Conservation (phyloP, 1,284 basidiomycete species). For the Fomitopsis schrenkii region DNA sequence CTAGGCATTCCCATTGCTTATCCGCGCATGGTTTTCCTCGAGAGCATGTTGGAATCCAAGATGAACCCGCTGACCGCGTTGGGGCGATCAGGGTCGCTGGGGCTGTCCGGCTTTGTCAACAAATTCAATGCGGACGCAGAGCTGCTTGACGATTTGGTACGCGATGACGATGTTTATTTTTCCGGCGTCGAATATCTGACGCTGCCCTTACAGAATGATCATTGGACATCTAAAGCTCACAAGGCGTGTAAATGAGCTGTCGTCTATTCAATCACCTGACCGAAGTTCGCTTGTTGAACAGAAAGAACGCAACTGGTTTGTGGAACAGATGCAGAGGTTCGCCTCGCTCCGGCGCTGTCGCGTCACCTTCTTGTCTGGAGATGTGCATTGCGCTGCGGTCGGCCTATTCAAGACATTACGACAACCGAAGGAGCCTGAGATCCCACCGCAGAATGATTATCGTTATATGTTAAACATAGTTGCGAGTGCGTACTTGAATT, state of each 20-base stretch:
- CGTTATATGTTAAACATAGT: constrained; percentile 88
- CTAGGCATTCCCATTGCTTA: constrained; percentile 80
- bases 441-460: constrained; percentile 57
- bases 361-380: constrained; percentile 84
- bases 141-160: constrained; percentile 84
- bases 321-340: constrained; percentile 74
- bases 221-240: constrained; percentile 82
- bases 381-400: constrained; percentile 88
- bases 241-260: constrained; percentile 43
- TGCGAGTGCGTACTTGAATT: constrained; percentile 46
- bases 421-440: constrained; percentile 45
- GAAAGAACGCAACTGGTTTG: constrained; percentile 89
- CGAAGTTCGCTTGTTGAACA: constrained; percentile 28
- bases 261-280: background rate
- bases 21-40: constrained; percentile 90
- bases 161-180: constrained; percentile 14
- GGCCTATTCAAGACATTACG: constrained; percentile 70
- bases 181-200: background rate
- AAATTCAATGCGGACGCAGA: constrained; percentile 92
- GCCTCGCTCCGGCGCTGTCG: constrained; percentile 61
- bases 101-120: constrained; percentile 80
- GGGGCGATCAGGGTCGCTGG: constrained; percentile 58
- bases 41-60: constrained; percentile 73
- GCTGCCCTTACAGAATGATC: constrained; percentile 65
- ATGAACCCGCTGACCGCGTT: constrained; percentile 79